These are phyloP conservation scores for Litsea cubeba DNA, from an alignment of 164 flowering plant species.

Conservation along the genomic window DNA sequence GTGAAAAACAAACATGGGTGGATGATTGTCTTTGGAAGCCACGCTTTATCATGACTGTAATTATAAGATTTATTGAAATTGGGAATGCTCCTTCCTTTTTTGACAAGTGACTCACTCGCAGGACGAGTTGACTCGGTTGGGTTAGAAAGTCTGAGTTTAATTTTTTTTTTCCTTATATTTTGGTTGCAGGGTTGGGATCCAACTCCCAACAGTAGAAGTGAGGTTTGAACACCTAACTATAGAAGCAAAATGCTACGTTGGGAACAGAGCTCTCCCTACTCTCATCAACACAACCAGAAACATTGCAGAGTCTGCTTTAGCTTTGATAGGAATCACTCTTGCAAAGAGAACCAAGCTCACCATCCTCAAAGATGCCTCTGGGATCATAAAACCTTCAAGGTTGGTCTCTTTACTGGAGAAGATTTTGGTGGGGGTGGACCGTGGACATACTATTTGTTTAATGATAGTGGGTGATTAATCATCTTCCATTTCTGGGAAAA, in stretches of 20 bases:
- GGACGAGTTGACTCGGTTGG: not conserved
- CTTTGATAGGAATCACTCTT: slow-evolving; percentile 48
- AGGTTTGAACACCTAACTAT: slow-evolving; percentile 29
- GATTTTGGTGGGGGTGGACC: no score
- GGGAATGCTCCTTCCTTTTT: not conserved
- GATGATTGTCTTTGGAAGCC: no score
- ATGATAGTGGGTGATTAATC: no score
- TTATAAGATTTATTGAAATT: no score
- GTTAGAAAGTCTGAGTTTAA: not conserved
- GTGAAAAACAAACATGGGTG: no score
- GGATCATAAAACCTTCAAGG: slow-evolving; percentile 89
- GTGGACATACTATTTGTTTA: no score
- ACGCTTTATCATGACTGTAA: no score
- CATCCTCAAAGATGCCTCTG: slow-evolving; percentile 80
- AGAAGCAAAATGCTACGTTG: slow-evolving; percentile 35
- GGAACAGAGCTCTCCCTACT: slow-evolving; percentile 42
- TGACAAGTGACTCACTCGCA: not conserved
- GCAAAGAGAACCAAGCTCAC: slow-evolving; percentile 67
- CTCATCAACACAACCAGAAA: slow-evolving; percentile 29
- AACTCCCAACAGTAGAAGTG: slow-evolving; percentile 38
- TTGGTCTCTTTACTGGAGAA: slow-evolving; percentile 9
- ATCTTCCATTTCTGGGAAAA: no score
- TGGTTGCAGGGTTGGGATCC: slow-evolving; percentile 31
- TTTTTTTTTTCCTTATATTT: not conserved
- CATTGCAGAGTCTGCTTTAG: slow-evolving; percentile 47